These are phyloP conservation scores for Byssochlamys sp. DNA, from an alignment of 2,329 filamentous ascomycete species.

Conservation along the genomic window DNA sequence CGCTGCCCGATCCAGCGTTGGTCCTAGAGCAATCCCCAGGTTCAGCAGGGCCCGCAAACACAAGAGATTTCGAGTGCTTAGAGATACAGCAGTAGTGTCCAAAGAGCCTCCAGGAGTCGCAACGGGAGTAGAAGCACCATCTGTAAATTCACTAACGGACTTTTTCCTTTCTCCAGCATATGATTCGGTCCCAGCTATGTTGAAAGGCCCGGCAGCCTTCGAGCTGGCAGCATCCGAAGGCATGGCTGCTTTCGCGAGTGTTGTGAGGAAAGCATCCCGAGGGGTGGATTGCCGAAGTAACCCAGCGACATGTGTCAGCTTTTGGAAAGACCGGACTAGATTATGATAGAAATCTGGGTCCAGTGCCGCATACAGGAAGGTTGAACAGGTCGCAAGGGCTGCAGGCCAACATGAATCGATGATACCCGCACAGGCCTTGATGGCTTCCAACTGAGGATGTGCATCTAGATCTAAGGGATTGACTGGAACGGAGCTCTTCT, in stretches of 20 bases:
- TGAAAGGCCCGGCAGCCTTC: conserved; percentile 12
- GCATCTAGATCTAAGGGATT: conserved; percentile 72
- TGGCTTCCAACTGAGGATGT: conserved; percentile 60
- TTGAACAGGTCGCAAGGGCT: conserved; percentile 86
- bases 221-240: conserved; percentile 55
- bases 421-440: conserved; percentile 69
- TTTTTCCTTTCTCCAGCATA: conserved; percentile 21
- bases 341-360: conserved; percentile 91
- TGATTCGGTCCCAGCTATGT: conserved; percentile 9
- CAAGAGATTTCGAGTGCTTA: conserved; percentile 81
- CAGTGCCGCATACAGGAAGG: conserved; percentile 81
- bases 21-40: conserved; percentile 83
- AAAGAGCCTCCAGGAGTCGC: conserved; percentile 17
- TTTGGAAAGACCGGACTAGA: conserved; percentile 84
- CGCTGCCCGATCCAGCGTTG: conserved; percentile 64
- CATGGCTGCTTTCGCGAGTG: conserved; percentile 82
- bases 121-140: conserved; percentile 15
- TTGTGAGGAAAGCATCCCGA: conserved; percentile 87
- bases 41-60: conserved; percentile 89
- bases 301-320: conserved; percentile 88
- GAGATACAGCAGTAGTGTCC: conserved; percentile 42
- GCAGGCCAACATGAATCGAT: conserved; percentile 94
- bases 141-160: conserved; percentile 18
- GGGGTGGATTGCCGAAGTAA: conserved; percentile 75
- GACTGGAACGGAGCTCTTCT: conserved; percentile 45